Conservation (phyloP, 2,329 filamentous ascomycete species). For the Talaromyces sp. region DNA sequence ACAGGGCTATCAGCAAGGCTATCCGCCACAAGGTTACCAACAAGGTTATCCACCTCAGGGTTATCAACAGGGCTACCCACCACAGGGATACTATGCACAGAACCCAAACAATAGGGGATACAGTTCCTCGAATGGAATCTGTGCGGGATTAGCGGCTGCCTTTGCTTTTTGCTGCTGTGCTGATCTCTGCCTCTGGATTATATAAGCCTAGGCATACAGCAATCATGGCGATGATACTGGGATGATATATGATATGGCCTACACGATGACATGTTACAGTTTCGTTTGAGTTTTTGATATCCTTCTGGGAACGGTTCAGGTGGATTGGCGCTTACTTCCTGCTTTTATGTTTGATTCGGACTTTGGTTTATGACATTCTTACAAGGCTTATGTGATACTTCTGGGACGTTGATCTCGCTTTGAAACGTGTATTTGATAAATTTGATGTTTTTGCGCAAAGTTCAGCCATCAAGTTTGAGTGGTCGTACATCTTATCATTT, state of each 20-base stretch:
- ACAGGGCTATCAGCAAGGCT: constrained; percentile 25
- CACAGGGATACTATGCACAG: constrained; percentile 27
- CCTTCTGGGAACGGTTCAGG: constrained; percentile 4
- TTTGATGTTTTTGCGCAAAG: background rate
- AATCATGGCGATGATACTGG: background rate
- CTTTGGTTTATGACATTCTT: background rate
- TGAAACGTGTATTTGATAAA: background rate
- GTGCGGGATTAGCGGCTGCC: constrained; percentile 47
- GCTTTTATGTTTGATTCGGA: background rate
- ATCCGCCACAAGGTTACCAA: background rate
- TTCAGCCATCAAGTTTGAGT: background rate
- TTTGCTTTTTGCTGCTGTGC: constrained; percentile 48
- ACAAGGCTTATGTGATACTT: background rate
- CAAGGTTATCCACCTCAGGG: constrained; percentile 20
- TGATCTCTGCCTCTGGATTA: constrained; percentile 27
- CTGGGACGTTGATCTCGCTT: background rate
- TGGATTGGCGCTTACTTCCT: background rate
- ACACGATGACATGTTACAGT: background rate
- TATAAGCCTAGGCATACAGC: background rate
- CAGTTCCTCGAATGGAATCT: constrained; percentile 35
- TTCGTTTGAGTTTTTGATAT: constrained; percentile 5
- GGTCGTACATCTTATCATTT: background rate
- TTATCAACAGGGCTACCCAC: constrained; percentile 15
- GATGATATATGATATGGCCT: background rate
- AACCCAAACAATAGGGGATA: constrained; percentile 3